Evolutionary conservation across 129 eudicot genomes (phyloP), one percentile per base, ranked within the genome.

Genomic region (Calendula officinalis): DNA sequence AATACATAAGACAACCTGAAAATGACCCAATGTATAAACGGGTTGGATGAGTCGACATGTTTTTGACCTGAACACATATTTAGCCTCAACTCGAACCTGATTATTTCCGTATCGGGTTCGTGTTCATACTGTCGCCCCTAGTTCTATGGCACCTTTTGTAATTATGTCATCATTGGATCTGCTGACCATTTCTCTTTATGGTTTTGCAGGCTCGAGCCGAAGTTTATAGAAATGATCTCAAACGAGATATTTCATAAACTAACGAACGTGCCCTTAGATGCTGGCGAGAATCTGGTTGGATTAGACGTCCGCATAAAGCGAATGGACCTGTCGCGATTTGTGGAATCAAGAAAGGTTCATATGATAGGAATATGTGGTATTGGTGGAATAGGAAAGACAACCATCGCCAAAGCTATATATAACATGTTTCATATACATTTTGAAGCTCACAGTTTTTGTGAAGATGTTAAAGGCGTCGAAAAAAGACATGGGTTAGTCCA

Each of bases 311-410:
- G 70, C 5, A 71, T 50, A 13, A 58, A 64, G 56, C 71, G 63
- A 63, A 72, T 72, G 77, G 9, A 63, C 70, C 65, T 72, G 27
- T 35, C 9, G 52, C 71, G 8, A 30, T 54, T 35, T 13, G 56
- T 45, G 32, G 62, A n/a, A 43, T 51, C 64, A 8, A 35, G 16
- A 27, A 65, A 77, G 27, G 72, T 77, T 52, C 70, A 69, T 62
- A 66, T 66, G 56, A 54, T 77, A 8, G 78, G 82, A 45, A 72
- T 72, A 59, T 72, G 82, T 33, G 82, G 82, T 3, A 66, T 71
- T 45, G 78, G 82, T 51, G 78, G 78, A 16, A 71, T 72, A 2
- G 82, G 82, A 38, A 77, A 77, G 42, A 71, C 82, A 38, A 66
- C 82, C 7, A 45, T 77, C 7, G 82, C 78, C 16, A 58, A 69